These are phyloP conservation scores for Pythium guiyangense DNA, from an alignment of 352 stramenopile genomes.

Conservation along the genomic window DNA sequence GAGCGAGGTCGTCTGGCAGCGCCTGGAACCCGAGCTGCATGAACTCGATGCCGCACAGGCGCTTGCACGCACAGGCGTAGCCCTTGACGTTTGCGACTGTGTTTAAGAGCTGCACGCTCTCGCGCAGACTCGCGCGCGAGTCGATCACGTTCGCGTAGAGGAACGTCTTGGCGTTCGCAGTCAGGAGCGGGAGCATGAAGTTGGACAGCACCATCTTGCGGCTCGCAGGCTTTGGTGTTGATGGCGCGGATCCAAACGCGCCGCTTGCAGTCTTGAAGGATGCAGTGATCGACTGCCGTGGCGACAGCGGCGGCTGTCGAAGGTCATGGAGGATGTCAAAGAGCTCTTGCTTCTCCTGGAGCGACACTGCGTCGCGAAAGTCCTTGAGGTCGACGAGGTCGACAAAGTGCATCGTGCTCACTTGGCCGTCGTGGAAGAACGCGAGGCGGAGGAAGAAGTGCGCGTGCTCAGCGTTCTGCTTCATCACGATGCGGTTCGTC, in stretches of 20 bases:
- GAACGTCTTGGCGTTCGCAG: slow-evolving; percentile 56
- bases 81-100: slow-evolving; percentile 55
- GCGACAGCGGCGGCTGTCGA: slow-evolving; percentile 18
- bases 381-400: slow-evolving; percentile 65
- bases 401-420: slow-evolving; percentile 62
- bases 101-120: slow-evolving; percentile 62
- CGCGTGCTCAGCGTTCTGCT: slow-evolving; percentile 52
- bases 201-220: slow-evolving; percentile 39
- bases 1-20: slow-evolving; percentile 15
- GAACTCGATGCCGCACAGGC: slow-evolving; percentile 39
- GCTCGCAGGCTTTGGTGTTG: slow-evolving; percentile 6
- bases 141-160: slow-evolving; percentile 69
- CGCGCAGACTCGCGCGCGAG: slow-evolving; percentile 51
- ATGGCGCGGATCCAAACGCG: background rate
- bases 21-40: slow-evolving; percentile 46
- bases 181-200: slow-evolving; percentile 60
- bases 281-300: slow-evolving; percentile 3
- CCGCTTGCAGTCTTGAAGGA: background rate
- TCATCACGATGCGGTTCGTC: slow-evolving; percentile 67
- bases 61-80: slow-evolving; percentile 51
- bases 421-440: slow-evolving; percentile 52
- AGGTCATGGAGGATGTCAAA: slow-evolving; percentile 54
- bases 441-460: slow-evolving; percentile 71
- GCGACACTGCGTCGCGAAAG: slow-evolving; percentile 34
- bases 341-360: slow-evolving; percentile 54